phyloP scores from a whole-genome alignment of 768 basidiomycete genomes.

The Nevesoporus exiguus region DNA sequence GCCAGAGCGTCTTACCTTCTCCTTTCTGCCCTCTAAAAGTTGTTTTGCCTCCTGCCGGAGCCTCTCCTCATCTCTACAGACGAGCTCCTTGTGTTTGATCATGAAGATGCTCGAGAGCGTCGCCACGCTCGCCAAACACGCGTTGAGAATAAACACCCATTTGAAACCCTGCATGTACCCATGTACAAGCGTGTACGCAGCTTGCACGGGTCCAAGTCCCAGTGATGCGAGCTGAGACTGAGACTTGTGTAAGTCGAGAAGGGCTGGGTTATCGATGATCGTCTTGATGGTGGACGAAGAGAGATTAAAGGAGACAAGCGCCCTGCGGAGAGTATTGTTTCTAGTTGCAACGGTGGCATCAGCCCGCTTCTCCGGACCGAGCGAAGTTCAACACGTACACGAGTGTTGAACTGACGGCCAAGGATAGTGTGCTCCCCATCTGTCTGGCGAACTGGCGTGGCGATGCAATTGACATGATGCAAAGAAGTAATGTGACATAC shows the following conservation, averaged over 20 bases:
- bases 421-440: not conserved
- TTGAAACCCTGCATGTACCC: not conserved
- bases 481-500: not conserved
- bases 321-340: not conserved
- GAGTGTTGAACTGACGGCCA: not conserved
- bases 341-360: not conserved
- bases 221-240: not conserved
- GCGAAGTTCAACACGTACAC: not conserved
- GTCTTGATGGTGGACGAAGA: not conserved
- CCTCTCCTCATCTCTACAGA: not conserved
- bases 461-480: not conserved
- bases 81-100: constrained; percentile 2
- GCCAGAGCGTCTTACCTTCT: not conserved
- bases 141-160: not conserved
- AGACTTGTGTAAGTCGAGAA: not conserved
- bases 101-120: not conserved
- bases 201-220: not conserved
- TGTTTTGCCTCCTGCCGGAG: not conserved
- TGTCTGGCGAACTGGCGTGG: not conserved
- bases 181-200: not conserved
- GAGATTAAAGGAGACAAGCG: not conserved
- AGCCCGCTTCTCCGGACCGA: not conserved
- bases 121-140: not conserved
- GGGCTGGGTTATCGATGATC: constrained; percentile 1
- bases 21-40: not conserved